Evolutionary conservation across 441 rosid species (phyloP), one percentile per base, ranked within the genome.

Genomic region (Euphorbia celastroides): DNA sequence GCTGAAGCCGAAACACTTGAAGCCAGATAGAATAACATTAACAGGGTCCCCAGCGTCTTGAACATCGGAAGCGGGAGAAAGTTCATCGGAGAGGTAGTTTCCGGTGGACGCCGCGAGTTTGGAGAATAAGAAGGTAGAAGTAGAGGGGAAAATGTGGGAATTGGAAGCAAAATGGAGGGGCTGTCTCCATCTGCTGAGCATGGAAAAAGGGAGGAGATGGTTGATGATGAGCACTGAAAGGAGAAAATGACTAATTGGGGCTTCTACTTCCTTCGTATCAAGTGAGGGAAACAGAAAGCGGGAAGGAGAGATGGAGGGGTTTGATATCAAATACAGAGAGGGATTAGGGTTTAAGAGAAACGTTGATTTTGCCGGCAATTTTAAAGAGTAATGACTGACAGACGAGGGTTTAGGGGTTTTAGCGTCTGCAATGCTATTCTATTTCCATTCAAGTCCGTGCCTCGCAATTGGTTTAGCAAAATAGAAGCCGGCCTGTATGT

Each of bases 181-280:
- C 41, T 69, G 66, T 26, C 68, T 71, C 82, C 79, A 85, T 77
- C 70, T 85, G 54, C 27, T 54, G 71, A 88, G 82, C 90, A 86
- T 85, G 75, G 73, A 66, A 74, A 50, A 36, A 31, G 69, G 28
- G 36, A 20, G 50, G 27, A 16, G 57, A 64, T 64, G 69, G 60
- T 42, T 31, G 25, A 7, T 38, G 44, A 38, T 11, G 44, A 38
- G 12, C 8, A 38, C 4, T 9, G 22, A 23, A 20, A 48, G 26
- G 67, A 46, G n/a, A n/a, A n/a, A n/a, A n/a, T n/a, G n/a, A n/a
- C n/a, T n/a, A n/a, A n/a, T n/a, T n/a, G n/a, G n/a, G n/a, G n/a
- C n/a, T n/a, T n/a, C n/a, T n/a, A n/a, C n/a, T n/a, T n/a, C n/a
- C n/a, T n/a, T n/a, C n/a, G n/a, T n/a, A n/a, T n/a, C n/a, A n/a